A percentile compares a stretch with the other conserved stretches of the same genome.
These are phyloP conservation scores for Alopecurus myosuroides DNA, from an alignment of 176 grass and related monocot species.

Conservation along the genomic window DNA sequence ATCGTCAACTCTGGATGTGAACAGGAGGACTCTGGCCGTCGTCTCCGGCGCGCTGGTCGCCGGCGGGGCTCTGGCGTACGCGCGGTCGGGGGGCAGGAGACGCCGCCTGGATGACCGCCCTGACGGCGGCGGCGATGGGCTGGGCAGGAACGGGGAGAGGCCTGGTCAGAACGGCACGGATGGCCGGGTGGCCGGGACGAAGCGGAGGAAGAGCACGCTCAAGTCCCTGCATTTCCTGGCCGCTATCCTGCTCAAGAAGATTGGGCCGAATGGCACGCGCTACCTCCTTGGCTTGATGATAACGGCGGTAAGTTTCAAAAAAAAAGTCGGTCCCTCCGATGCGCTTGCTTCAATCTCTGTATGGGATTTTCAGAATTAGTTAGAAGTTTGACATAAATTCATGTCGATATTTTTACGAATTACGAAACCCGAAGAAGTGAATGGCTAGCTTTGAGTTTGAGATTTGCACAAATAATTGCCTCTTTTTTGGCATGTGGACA, in stretches of 20 bases:
- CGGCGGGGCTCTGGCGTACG: conserved; percentile 75
- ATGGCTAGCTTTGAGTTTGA: not conserved
- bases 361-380: not conserved
- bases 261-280: conserved; percentile 58
- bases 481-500: not conserved
- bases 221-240: conserved; percentile 87
- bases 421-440: not conserved
- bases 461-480: not conserved
- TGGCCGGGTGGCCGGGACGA: conserved; percentile 25
- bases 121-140: not conserved
- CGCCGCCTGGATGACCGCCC: not conserved
- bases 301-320: conserved; percentile 45
- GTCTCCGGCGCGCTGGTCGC: conserved; percentile 83
- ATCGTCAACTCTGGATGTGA: not conserved
- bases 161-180: conserved; percentile 26
- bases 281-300: conserved; percentile 65
- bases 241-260: conserved; percentile 79
- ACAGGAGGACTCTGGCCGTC: conserved; percentile 63
- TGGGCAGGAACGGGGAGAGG: conserved; percentile 29
- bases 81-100: conserved; percentile 42
- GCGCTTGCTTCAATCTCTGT: not conserved
- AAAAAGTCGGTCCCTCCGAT: not conserved
- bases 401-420: not conserved
- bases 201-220: conserved; percentile 40
- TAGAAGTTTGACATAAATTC: not conserved